Conservation (phyloP, 2,329 filamentous ascomycete species). For the Bimuria novae-zelandiae region DNA sequence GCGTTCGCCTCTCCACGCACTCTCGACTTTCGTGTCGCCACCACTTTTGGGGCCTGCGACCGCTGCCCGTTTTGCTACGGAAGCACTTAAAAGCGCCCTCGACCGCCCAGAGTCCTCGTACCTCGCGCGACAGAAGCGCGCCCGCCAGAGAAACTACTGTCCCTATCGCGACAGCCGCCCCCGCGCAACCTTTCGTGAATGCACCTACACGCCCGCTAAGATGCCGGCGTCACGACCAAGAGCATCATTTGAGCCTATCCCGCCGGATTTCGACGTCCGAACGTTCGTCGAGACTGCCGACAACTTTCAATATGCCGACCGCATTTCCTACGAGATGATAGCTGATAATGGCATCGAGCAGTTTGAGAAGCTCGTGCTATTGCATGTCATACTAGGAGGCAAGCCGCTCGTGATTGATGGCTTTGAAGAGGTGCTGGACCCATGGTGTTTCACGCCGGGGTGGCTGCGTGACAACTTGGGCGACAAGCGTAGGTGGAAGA, state of each 20-base stretch:
- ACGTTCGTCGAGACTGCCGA: conserved; percentile 74
- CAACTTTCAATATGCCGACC: conserved; percentile 86
- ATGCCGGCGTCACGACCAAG: conserved; percentile 83
- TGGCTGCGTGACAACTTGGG: conserved; percentile 83
- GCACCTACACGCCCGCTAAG: conserved; percentile 12
- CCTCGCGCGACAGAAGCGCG: not conserved
- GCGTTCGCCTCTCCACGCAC: not conserved
- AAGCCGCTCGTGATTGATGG: conserved; percentile 90
- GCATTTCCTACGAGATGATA: conserved; percentile 79
- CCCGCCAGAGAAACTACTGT: not conserved
- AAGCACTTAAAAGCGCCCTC: no score
- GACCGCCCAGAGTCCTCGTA: not conserved
- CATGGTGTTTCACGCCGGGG: conserved; percentile 74
- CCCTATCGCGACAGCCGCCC: not conserved
- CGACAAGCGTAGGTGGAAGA: conserved; percentile 68
- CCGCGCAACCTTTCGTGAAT: conserved; percentile 12
- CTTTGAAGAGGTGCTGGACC: conserved; percentile 76
- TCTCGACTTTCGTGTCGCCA: not conserved
- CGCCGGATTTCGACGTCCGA: conserved; percentile 80
- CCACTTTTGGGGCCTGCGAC: not conserved
- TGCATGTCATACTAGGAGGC: conserved; percentile 83
- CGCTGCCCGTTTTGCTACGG: not conserved
- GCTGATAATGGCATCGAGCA: conserved; percentile 74
- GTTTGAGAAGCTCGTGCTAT: conserved; percentile 82
- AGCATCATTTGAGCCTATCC: conserved; percentile 89